Conservation (phyloP, 768 basidiomycete species). For the Heimioporus sp. region DNA sequence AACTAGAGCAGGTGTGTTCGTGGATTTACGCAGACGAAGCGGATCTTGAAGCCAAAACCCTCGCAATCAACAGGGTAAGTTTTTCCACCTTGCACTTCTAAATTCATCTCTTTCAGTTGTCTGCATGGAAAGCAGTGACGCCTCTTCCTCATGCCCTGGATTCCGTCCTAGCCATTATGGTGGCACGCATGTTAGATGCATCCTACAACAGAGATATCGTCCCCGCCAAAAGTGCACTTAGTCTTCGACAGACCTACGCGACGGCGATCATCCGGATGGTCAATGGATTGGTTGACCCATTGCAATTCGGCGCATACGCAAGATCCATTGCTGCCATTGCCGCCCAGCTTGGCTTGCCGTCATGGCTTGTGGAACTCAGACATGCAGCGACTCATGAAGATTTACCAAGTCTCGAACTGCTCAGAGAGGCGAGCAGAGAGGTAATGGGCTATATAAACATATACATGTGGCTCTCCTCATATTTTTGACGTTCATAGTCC, state of each 20-base stretch:
- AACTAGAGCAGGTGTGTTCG: constrained; percentile 72
- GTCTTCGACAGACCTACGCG: constrained; percentile 75
- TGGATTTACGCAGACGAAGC: constrained; percentile 73
- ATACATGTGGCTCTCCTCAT: neutral
- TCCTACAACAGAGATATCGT: constrained; percentile 10
- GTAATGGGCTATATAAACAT: constrained; percentile 32
- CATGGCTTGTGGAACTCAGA: constrained; percentile 87
- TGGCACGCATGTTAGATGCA: constrained; percentile 56
- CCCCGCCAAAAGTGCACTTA: constrained; percentile 38
- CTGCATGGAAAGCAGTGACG: constrained; percentile 76
- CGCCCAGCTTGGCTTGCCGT: constrained; percentile 78
- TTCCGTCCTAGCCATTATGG: constrained; percentile 62
- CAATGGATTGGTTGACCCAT: constrained; percentile 92
- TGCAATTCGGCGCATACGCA: constrained; percentile 87
- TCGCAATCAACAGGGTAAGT: constrained; percentile 66
- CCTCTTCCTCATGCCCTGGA: constrained; percentile 82
- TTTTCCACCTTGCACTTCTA: neutral
- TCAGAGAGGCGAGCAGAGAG: constrained; percentile 76
- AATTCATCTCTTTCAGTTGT: constrained; percentile 46
- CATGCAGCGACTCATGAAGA: constrained; percentile 98
- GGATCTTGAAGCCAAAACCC: constrained; percentile 50
- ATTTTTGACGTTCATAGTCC: constrained; percentile 45
- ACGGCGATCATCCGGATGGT: constrained; percentile 84
- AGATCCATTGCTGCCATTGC: constrained; percentile 90
- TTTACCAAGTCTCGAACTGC: constrained; percentile 76